Percentiles rank a stretch among this genome's conserved stretches.
Evolutionary conservation across 2,329 filamentous ascomycete species (phyloP).

Genomic region (Penicillium paneum): DNA sequence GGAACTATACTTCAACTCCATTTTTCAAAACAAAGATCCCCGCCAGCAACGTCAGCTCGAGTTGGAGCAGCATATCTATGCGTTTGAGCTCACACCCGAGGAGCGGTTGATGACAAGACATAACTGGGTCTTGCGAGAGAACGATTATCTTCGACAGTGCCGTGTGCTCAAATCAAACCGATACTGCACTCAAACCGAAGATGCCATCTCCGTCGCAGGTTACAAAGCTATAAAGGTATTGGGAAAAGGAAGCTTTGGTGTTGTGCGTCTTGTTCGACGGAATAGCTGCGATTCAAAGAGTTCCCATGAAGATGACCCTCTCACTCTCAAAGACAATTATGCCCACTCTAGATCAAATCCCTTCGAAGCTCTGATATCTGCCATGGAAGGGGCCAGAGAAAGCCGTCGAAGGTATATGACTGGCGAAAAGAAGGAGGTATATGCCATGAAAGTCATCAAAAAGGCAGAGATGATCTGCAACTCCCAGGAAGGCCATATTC

Average conservation of each 20-base stretch:
- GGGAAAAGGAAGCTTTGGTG: constrained; percentile 91
- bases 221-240: constrained; percentile 80
- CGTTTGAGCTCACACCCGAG: constrained; percentile 56
- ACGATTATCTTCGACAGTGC: constrained; percentile 68
- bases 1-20: constrained; percentile 77
- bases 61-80: constrained; percentile 62
- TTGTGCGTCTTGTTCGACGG: constrained; percentile 80
- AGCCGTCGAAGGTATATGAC: constrained; percentile 31
- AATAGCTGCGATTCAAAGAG: constrained; percentile 2
- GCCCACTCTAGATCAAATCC: neutral
- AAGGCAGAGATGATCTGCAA: constrained; percentile 91
- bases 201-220: constrained; percentile 56
- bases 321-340: neutral
- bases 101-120: constrained; percentile 52
- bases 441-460: constrained; percentile 94
- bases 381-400: constrained; percentile 20
- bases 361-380: constrained; percentile 10
- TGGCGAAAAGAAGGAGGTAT: constrained; percentile 59
- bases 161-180: constrained; percentile 67
- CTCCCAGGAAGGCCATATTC: constrained; percentile 85
- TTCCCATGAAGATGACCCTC: constrained; percentile 13
- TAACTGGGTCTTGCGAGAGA: constrained; percentile 66
- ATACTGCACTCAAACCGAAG: constrained; percentile 41
- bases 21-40: constrained; percentile 57
- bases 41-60: constrained; percentile 60